A percentile compares a stretch with the other conserved stretches of the same genome.
Evolutionary conservation across 805 yeast genomes (phyloP).

Genomic region (Kuraishia borneana): DNA sequence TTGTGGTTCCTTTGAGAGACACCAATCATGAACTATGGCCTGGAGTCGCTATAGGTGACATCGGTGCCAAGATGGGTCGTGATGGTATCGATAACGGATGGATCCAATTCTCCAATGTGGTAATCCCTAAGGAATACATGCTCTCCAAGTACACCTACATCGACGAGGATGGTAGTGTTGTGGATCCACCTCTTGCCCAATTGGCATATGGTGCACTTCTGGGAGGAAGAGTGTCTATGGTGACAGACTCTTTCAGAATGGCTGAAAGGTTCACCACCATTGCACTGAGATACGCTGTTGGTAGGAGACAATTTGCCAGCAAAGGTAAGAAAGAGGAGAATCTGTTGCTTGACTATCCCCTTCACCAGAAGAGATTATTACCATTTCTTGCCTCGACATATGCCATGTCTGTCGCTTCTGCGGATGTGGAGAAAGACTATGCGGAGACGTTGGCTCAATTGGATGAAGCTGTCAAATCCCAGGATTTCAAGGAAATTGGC

Average conservation of each 20-base stretch:
- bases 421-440: constrained; percentile 44
- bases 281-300: constrained; percentile 82
- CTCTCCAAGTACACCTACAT: constrained; percentile 71
- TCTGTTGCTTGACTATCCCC: constrained; percentile 75
- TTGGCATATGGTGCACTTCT: constrained; percentile 79
- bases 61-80: constrained; percentile 93
- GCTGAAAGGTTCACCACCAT: constrained; percentile 73
- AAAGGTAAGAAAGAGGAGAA: constrained; percentile 41
- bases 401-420: constrained; percentile 63
- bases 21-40: constrained; percentile 59
- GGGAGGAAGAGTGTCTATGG: constrained; percentile 88
- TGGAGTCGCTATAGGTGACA: constrained; percentile 81
- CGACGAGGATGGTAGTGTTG: constrained; percentile 54
- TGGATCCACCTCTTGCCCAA: constrained; percentile 78
- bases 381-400: constrained; percentile 79
- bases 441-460: constrained; percentile 37
- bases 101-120: constrained; percentile 82
- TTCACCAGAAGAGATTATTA: constrained; percentile 79
- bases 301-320: constrained; percentile 73
- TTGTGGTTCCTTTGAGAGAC: constrained; percentile 85
- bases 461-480: constrained; percentile 39
- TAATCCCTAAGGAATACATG: constrained; percentile 78
- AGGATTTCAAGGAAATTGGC: constrained; percentile 31
- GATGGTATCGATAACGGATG: constrained; percentile 96
- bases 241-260: constrained; percentile 70